A percentile compares a stretch with the other conserved stretches of the same genome.
Conservation (phyloP, 352 stramenopile species). For the Phytophthora agathidicida region DNA sequence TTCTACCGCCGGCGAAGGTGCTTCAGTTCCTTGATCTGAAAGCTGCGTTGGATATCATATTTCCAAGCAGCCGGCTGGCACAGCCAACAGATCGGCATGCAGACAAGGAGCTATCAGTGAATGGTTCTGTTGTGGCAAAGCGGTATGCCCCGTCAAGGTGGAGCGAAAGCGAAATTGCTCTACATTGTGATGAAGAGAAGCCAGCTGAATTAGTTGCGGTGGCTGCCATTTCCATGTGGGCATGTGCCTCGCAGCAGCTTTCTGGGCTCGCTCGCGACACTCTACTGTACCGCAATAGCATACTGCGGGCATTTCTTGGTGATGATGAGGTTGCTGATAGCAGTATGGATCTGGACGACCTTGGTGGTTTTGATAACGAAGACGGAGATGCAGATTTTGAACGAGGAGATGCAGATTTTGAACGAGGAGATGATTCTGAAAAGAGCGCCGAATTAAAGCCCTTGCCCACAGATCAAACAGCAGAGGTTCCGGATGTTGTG, state of each 20-base stretch:
- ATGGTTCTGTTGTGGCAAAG: conserved; percentile 11
- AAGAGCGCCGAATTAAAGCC: background rate
- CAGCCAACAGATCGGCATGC: background rate
- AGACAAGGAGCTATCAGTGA: background rate
- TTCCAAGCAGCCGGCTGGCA: conserved; percentile 25
- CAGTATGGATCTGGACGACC: conserved; percentile 3
- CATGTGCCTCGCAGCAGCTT: conserved; percentile 38
- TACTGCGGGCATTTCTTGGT: conserved; percentile 28
- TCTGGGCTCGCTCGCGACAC: conserved; percentile 30
- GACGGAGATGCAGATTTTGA: conserved; percentile 2
- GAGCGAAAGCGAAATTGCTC: background rate
- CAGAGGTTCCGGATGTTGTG: conserved; percentile 37
- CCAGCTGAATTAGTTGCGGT: conserved; percentile 13
- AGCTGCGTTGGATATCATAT: conserved; percentile 31
- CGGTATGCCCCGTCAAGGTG: conserved; percentile 21
- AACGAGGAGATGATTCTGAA: conserved; percentile 13
- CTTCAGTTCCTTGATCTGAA: conserved; percentile 30
- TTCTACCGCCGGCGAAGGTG: conserved; percentile 40
- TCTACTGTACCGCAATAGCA: conserved; percentile 39
- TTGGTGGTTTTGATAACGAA: conserved; percentile 6
- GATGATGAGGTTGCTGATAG: conserved; percentile 7
- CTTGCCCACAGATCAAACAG: background rate
- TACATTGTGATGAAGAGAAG: conserved; percentile 19
- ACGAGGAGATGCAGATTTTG: background rate
- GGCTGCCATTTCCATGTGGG: conserved; percentile 42